Percentiles rank a stretch among this genome's conserved stretches.
Conservation (phyloP, 2,329 filamentous ascomycete genomes). For the Colletotrichum orchidophilum region DNA sequence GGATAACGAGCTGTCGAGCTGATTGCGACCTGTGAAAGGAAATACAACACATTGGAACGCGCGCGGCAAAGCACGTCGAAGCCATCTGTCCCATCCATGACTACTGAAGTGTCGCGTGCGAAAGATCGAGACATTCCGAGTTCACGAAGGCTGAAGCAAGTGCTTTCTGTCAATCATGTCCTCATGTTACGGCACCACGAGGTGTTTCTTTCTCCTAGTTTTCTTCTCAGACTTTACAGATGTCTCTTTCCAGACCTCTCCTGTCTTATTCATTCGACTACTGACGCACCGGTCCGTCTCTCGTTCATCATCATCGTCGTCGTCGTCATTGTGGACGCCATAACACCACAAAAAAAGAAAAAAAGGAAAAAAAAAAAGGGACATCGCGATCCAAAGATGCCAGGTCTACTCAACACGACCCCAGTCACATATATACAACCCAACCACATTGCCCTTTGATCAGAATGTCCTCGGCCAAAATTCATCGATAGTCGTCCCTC, state of each 20-base stretch:
- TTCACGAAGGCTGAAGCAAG: background rate
- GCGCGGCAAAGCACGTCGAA: too few species aligned
- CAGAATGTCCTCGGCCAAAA: background rate
- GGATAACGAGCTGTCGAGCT: background rate
- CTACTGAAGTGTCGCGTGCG: too few species aligned
- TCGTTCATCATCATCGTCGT: background rate
- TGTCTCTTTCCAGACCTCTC: background rate
- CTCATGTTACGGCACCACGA: background rate
- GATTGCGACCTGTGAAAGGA: background rate
- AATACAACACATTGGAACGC: background rate
- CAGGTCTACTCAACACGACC: background rate
- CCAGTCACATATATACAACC: background rate
- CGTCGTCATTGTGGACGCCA: background rate
- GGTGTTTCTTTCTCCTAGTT: background rate
- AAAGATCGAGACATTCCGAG: background rate
- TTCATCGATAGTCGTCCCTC: constrained; percentile 23
- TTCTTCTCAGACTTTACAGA: background rate
- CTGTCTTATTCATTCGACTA: background rate
- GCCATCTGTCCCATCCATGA: too few species aligned
- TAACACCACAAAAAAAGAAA: background rate
- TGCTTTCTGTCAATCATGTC: background rate
- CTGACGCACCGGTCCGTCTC: background rate
- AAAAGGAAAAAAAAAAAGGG: background rate
- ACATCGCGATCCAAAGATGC: background rate
- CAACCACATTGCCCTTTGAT: background rate